These are phyloP conservation scores for Lactarius psammicola DNA, from an alignment of 768 basidiomycete genomes.

Conservation along the genomic window DNA sequence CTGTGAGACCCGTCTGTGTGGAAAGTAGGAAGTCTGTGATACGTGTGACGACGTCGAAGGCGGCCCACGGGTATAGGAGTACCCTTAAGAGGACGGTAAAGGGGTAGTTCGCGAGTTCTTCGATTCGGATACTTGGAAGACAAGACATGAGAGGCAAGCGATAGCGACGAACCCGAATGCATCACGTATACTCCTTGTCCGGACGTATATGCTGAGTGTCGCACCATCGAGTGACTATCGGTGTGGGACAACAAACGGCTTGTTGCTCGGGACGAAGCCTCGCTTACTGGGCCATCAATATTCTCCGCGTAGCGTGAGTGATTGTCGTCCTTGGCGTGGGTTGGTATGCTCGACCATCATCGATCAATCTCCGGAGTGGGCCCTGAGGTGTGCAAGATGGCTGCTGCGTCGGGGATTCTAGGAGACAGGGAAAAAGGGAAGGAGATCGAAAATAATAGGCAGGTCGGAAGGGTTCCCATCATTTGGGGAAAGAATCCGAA, in stretches of 20 bases:
- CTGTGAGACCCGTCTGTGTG: too few relatives aligned
- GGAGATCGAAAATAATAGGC: too few relatives aligned
- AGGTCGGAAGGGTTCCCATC: too few relatives aligned
- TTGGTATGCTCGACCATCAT: conserved; percentile 9
- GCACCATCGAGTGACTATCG: conserved; percentile 3
- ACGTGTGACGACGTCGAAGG: neutral
- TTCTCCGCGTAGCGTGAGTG: neutral
- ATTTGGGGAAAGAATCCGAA: too few relatives aligned
- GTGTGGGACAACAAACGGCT: conserved; percentile 14
- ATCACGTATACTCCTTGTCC: neutral
- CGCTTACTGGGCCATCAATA: conserved; percentile 4
- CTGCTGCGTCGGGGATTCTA: too few relatives aligned
- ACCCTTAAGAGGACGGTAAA: neutral
- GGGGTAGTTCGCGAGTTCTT: conserved; percentile 15
- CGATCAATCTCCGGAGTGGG: conserved; percentile 13
- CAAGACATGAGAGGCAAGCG: neutral
- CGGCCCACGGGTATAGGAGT: neutral
- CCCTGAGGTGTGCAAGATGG: neutral
- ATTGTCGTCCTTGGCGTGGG: neutral
- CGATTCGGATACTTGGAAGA: neutral
- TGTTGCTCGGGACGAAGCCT: conserved; percentile 5
- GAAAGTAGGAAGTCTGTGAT: too few relatives aligned
- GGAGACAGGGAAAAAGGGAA: neutral
- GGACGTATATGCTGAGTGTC: neutral
- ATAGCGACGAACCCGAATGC: conserved; percentile 15